Evolutionary conservation across 305 asterid genomes (phyloP), one percentile per base, ranked within the genome.

Genomic region (Fraxinus dipetala): DNA sequence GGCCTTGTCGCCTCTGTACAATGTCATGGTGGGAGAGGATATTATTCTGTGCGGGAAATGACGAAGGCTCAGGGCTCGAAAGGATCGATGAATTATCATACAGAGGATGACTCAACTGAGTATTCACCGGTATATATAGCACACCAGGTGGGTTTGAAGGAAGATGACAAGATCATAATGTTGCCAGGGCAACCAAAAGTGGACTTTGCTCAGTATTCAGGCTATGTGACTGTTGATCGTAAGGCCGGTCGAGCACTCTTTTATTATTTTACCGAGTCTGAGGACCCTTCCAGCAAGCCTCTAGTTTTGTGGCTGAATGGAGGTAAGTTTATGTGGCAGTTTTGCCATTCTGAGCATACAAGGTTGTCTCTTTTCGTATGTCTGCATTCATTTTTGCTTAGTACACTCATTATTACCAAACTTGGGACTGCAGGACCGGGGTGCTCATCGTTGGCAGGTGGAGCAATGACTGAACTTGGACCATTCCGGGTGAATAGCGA

Each of bases 261-360:
- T 70, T 91, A 89, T 67, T 92, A 88, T 69, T 88, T 91, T 26
- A 79, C 87, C 4, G 92, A 92, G 79, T 85, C 91, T 6, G 85
- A 73, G 31, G 86, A 84, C 67, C 70, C 86, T 1, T 61, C 88
- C 8, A 67, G 13, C 73, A 88, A 84, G 86, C 93, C 94, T 56
- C 88, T 89, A 2, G 91, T 90, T 2, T 77, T 91, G 22, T 90
- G 91, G 93, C 75, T 90, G 6, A 90, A 87, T 79, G 94, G 93
- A 80, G 92, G 91, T 87, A 30, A 82, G 43, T 16, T 48, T n/a
- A 20, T 8, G 31, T 6, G 43, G 11, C 63, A 63, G 32, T 54
- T 54, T n/a, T 54, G 24, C 65, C 3, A 54, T 54, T 54, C 65
- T 54, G 24, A 54, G 9, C 26, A 54, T n/a, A 54, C 9, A n/a